Evolutionary conservation across 2,329 filamentous ascomycete species (phyloP).

Genomic region (Diaporthe aspalathi): DNA sequence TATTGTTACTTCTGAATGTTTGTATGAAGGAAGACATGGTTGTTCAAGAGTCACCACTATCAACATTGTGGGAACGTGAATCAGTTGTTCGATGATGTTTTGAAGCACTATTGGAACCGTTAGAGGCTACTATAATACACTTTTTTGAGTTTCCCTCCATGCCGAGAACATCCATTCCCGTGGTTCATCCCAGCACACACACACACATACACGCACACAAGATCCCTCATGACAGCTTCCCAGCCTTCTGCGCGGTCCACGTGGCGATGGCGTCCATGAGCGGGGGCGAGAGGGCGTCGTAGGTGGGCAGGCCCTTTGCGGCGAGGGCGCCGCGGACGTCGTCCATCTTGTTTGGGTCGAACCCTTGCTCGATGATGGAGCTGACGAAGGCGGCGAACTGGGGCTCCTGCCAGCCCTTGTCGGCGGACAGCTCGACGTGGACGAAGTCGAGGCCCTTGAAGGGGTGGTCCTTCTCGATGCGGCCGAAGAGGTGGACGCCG

Average conservation of each 20-base stretch:
- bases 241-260: slow-evolving; percentile 63
- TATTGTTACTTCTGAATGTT: background rate
- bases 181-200: background rate
- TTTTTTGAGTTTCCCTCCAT: background rate
- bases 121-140: background rate
- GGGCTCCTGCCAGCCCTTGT: slow-evolving; percentile 76
- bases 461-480: slow-evolving; percentile 72
- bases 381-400: slow-evolving; percentile 77
- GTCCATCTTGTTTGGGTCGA: slow-evolving; percentile 64
- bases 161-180: background rate
- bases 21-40: background rate
- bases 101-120: background rate
- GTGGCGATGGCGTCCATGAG: slow-evolving; percentile 73
- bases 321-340: slow-evolving; percentile 66
- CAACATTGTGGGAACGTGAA: too few species aligned
- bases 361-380: slow-evolving; percentile 76
- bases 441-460: slow-evolving; percentile 79
- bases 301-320: slow-evolving; percentile 67
- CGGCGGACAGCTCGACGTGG: slow-evolving; percentile 69
- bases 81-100: background rate
- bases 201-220: too few species aligned
- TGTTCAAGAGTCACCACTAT: background rate
- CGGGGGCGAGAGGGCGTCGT: slow-evolving; percentile 70
- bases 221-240: slow-evolving; percentile 40
- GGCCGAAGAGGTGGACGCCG: slow-evolving; percentile 71